Base-by-base conservation (phyloP, 75 land plant genomes). In the Pseudotsuga menziesii region DNA sequence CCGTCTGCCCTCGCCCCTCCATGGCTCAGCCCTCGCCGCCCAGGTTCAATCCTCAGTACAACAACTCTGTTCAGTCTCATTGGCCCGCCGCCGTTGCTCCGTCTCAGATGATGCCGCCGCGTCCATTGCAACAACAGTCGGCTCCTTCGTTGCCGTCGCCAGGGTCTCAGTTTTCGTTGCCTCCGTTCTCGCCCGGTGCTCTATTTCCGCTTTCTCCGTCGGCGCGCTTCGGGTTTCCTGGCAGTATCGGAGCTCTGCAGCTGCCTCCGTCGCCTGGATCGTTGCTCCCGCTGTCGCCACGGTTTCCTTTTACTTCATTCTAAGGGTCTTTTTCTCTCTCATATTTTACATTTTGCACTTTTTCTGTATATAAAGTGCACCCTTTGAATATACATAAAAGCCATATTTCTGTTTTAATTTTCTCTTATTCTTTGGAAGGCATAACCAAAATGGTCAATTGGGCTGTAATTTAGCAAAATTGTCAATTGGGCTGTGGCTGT, bases 91-190 rank as follows among this genome's bases (percentile, higher is more conserved):
- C 17, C 15, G 8, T 5, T 8, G 74, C 56, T 4, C 75, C 55
- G 35, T 56, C 26, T 23, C 19, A 19, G 54, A 22, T 27, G 27
- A 17, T 12, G 15, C 75, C 56, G 2, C n/a, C 75, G 36, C 70
- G 36, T 35, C 35, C 41, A 4, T 15, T 17, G 22, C 72, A 67
- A 44, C 72, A 4, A 32, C 72, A 67, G 17, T 67, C 63, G 8
- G 63, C 57, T 48, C 57, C 75, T 3, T 61, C 75, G 17, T 74
- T 56, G 32, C 75, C 56, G 26, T 41, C 72, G 2, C 52, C 72
- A 4, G 48, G 72, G 4, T 56, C 59, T 15, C 75, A 52, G 75
- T 56, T 22, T 57, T n/a, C 32, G 66, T 57, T 56, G 16, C 22
- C 63, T 17, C 75, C 75, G n/a, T 26, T 52, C 58, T 27, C 58